Percentiles rank a stretch among this genome's conserved stretches.
Evolutionary conservation across 345 rosid species (phyloP).

Genomic region (Erucastrum elatum): DNA sequence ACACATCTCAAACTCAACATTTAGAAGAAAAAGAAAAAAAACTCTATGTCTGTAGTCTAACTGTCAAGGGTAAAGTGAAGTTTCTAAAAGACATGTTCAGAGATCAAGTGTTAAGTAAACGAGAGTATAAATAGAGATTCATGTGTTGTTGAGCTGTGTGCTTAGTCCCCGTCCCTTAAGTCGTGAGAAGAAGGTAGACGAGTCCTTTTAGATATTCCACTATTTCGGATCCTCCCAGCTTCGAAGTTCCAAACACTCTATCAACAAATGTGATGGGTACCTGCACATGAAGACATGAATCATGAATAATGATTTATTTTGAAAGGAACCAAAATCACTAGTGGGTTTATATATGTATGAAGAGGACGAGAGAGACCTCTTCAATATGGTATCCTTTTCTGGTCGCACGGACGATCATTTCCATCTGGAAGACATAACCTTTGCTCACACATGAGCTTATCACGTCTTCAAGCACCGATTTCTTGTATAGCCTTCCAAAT

Average conservation of each 20-base stretch:
- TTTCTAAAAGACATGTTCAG: conserved; percentile 16
- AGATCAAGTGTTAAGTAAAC: conserved; percentile 8
- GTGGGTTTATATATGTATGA: not conserved
- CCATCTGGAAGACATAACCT: conserved; percentile 98
- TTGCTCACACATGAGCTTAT: conserved; percentile 84
- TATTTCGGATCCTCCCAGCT: conserved; percentile 98
- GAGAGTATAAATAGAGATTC: not conserved
- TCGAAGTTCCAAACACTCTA: conserved; percentile 91
- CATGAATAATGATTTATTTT: not conserved
- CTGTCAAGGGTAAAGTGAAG: conserved; percentile 6
- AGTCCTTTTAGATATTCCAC: conserved; percentile 94
- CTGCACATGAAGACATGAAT: conserved; percentile 45
- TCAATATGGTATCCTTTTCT: conserved; percentile 87
- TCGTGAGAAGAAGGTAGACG: conserved; percentile 73
- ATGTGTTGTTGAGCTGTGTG: conserved; percentile 18
- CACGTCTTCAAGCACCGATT: conserved; percentile 79
- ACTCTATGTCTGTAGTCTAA: not conserved
- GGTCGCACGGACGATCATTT: conserved; percentile 96
- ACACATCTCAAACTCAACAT: not conserved
- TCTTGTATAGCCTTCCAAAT: conserved; percentile 70
- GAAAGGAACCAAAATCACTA: not conserved
- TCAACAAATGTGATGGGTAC: conserved; percentile 96
- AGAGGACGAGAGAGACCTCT: conserved; percentile 49
- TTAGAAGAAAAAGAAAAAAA: conserved; percentile 43
- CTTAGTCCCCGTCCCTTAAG: conserved; percentile 42